Evolutionary conservation across 2,329 filamentous ascomycete genomes (phyloP).

Genomic region (Cladophialophora bantiana): DNA sequence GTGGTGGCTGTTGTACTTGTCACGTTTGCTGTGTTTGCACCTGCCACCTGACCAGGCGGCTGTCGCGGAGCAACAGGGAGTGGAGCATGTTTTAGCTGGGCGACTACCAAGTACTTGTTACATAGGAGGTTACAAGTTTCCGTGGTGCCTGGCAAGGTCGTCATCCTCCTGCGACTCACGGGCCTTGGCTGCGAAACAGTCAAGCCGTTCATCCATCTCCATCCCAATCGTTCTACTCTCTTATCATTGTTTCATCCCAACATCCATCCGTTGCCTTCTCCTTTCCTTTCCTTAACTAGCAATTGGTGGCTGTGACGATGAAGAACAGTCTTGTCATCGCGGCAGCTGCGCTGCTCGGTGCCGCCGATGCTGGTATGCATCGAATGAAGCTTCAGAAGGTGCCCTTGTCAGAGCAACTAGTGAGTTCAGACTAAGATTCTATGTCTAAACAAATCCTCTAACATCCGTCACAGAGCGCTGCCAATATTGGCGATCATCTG

Average conservation of each 20-base stretch:
- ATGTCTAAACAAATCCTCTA: constrained; percentile 8
- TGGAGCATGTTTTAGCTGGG: constrained; percentile 8
- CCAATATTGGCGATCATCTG: constrained; percentile 81
- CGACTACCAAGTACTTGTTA: not conserved
- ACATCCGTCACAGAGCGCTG: constrained; percentile 64
- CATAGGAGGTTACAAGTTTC: constrained; percentile 3
- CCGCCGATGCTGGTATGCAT: constrained; percentile 84
- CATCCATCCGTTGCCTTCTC: constrained; percentile 36
- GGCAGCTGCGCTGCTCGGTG: constrained; percentile 79
- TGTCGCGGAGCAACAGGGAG: constrained; percentile 1
- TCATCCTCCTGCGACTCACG: not conserved
- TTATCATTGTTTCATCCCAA: constrained; percentile 23
- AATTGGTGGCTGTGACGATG: constrained; percentile 62
- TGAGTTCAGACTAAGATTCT: constrained; percentile 57
- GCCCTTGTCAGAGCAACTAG: constrained; percentile 88
- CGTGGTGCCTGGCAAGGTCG: constrained; percentile 2
- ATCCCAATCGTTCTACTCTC: constrained; percentile 19
- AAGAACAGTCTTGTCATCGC: constrained; percentile 83
- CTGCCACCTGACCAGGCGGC: not conserved
- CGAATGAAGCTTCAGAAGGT: constrained; percentile 99
- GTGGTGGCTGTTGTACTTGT: not conserved
- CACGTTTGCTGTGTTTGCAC: constrained; percentile 6
- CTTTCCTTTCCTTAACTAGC: constrained; percentile 26
- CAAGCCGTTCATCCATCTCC: constrained; percentile 15
- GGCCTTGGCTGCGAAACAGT: constrained; percentile 14